A percentile compares a stretch with the other conserved stretches of the same genome.
phyloP scores from a whole-genome alignment of 164 flowering plant genomes.

The Magnolia changhungtana region DNA sequence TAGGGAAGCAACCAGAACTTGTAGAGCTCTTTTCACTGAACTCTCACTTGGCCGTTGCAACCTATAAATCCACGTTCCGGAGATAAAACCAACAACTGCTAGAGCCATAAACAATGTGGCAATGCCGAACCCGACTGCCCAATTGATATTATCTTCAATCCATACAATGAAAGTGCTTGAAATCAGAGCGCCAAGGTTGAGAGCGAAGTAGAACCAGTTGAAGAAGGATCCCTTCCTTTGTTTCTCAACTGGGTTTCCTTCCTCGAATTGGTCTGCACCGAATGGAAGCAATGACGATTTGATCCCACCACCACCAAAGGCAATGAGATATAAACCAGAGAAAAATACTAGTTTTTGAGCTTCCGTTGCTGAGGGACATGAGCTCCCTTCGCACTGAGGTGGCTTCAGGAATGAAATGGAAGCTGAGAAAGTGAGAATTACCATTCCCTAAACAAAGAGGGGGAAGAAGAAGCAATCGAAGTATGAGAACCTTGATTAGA shows the following conservation, averaged over 20 bases:
- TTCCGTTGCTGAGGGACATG: slow-evolving; percentile 52
- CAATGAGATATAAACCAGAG: slow-evolving; percentile 62
- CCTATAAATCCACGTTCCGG: slow-evolving; percentile 60
- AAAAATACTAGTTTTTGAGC: slow-evolving; percentile 59
- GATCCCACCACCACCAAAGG: slow-evolving; percentile 67
- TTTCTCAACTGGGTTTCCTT: slow-evolving; percentile 53
- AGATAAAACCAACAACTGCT: slow-evolving; percentile 54
- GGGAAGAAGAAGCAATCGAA: not conserved
- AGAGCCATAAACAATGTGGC: slow-evolving; percentile 62
- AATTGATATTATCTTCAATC: slow-evolving; percentile 66
- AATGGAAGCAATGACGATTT: slow-evolving; percentile 66
- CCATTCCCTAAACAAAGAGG: slow-evolving; percentile 48
- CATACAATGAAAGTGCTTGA: slow-evolving; percentile 58
- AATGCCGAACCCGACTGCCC: slow-evolving; percentile 81
- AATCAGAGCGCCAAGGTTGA: slow-evolving; percentile 63
- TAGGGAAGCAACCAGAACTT: slow-evolving; percentile 55
- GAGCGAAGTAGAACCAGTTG: slow-evolving; percentile 69
- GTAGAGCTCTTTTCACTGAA: slow-evolving; percentile 60
- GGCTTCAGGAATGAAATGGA: slow-evolving; percentile 54
- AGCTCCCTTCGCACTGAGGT: slow-evolving; percentile 38
- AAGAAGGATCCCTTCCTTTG: slow-evolving; percentile 65
- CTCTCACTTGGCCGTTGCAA: slow-evolving; percentile 73
- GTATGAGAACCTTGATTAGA: not conserved
- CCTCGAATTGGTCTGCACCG: slow-evolving; percentile 76
- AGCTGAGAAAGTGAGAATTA: slow-evolving; percentile 61